Evolutionary conservation across 352 stramenopile species (phyloP), one percentile per base, ranked within the genome.

Genomic region (Phytophthora chlamydospora): DNA sequence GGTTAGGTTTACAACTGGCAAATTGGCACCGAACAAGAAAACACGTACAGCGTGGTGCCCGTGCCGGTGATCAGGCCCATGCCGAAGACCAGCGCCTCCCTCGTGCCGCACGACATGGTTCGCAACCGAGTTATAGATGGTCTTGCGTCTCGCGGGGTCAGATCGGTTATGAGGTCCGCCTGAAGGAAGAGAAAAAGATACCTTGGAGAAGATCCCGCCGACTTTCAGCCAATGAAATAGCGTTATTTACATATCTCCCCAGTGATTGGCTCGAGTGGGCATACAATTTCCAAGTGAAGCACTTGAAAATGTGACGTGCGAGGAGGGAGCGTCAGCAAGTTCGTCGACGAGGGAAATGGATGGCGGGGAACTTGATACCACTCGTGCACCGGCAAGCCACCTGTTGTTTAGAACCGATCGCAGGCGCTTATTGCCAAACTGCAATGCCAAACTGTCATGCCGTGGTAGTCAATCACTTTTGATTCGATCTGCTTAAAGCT

Each of bases 51-150:
- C 19, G 86, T 95, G 24, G 84, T 93, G 65, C 86, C 84, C 13
- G 86, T 95, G 73, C 86, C 86, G 8, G 86, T 93, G 71, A 95
- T 58, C 21, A 95, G 74, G 6, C 86, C 86, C 57, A 95, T 78
- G 46, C 68, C 70, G 53, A 95, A 95, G 49, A 95, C 84, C 38
- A 93, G 48, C 46, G 83, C 74, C 54, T 91, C 83, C 65, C 82
- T 86, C 24, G 76, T 80, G 62, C 83, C 86, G 71, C 86, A 95
- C 49, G 83, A 92, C 86, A 95, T 93, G 56, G 17, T 42, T 69
- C 16, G 48, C 31, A n/a, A 13, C 31, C 16, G 14, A 21, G 34
- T 10, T 14, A 2, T 47, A 16, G 45, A 42, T 52, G 19, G 31
- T 27, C 24, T 69, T 60, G 57, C 32, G 53, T 41, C 48, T 63